Base-by-base conservation (phyloP, 371 early-diverging fungal genomes). In the Phascolomyces articulosus region DNA sequence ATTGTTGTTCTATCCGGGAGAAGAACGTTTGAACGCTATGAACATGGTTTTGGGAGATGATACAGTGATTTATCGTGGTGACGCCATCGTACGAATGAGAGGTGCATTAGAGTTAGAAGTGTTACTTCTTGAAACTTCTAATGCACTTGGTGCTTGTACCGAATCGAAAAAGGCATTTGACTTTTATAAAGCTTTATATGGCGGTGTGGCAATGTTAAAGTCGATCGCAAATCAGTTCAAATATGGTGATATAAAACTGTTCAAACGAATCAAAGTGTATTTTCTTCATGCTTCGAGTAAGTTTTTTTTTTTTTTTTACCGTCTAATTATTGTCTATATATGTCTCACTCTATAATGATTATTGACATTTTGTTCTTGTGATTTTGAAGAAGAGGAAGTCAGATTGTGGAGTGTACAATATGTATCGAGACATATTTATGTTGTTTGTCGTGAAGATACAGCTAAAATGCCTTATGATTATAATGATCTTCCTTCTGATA, bases 121-220 rank as follows among this genome's bases (percentile, higher is more conserved):
- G 13, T 6, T 28, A 13, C 26, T 60, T 18, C 47, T 48, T 40
- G 60, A 60, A 27, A 60, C 60, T 11, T 60, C 60, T 15, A 60
- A 60, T 24, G 60, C 47, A 13, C 41, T 41, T 20, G 24, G 24
- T 28, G 41, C 11, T 40, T 40, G 4, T 24, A 26, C 20, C 18
- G 28, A 38, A 47, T 20, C 27, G 13, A 60, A 60, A 60, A 10
- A 27, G 11, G 24, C n/a, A 40, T 60, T 60, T 29, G 60, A 60
- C 29, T 60, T 60, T 29, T 41, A 60, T 24, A 60, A 60, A n/a
- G 60, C 28, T 15, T 40, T 60, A 24, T 60, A 60, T 48, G 60
- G 60, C 15, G 21, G 18, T 18, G 60, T 48, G 24, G 21, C 60
- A 18, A 60, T 60, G 60, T 41, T 60, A n/a, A 60, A 60, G 31